These are phyloP conservation scores for Eutrema heterophyllum DNA, from an alignment of 345 rosid species.

Conservation along the genomic window DNA sequence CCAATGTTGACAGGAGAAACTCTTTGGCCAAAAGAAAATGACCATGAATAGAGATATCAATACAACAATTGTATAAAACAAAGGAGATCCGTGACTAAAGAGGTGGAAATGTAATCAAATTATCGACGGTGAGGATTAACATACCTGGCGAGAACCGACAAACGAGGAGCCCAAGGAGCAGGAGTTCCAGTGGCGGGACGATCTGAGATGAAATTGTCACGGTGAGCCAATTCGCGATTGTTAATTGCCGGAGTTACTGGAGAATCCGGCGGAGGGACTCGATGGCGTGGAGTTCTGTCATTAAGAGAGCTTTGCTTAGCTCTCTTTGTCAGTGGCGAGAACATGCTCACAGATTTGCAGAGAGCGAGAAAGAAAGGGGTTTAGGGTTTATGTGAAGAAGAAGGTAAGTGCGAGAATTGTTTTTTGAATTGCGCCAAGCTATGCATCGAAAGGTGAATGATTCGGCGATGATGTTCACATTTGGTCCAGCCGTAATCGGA, in stretches of 20 bases:
- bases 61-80: neutral
- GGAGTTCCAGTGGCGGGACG: slow-evolving; percentile 83
- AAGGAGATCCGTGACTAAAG: neutral
- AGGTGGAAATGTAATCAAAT: neutral
- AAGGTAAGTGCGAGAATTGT: neutral
- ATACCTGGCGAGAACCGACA: slow-evolving; percentile 90
- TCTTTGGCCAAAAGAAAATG: slow-evolving; percentile 31
- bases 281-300: slow-evolving; percentile 33
- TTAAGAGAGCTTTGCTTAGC: slow-evolving; percentile 41
- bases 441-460: neutral
- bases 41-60: slow-evolving; percentile 7
- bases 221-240: slow-evolving; percentile 30
- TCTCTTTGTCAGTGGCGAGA: slow-evolving; percentile 65
- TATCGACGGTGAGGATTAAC: neutral
- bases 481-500: neutral
- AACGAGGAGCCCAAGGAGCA: slow-evolving; percentile 87
- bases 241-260: slow-evolving; percentile 50
- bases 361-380: slow-evolving; percentile 6
- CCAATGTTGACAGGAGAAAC: slow-evolving; percentile 43
- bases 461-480: neutral
- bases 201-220: slow-evolving; percentile 39
- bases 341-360: slow-evolving; percentile 38
- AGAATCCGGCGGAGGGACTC: slow-evolving; percentile 38
- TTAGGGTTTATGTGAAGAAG: slow-evolving; percentile 34
- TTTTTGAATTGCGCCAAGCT: slow-evolving; percentile 1